Conservation (phyloP, 805 yeast genomes). For the Ogataea pignaliae region DNA sequence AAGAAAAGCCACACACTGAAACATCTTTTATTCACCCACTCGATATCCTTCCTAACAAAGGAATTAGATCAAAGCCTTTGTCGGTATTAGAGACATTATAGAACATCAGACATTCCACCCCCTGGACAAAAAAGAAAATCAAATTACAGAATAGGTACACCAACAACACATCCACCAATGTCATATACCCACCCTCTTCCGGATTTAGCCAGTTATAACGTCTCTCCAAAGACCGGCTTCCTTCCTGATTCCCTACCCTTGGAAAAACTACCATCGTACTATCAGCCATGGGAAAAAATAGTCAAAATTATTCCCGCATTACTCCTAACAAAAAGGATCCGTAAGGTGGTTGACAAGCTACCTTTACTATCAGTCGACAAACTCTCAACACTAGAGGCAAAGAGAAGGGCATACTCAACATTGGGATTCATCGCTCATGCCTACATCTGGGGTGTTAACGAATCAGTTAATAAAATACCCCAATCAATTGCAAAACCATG, state of each 20-base stretch:
- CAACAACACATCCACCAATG: background rate
- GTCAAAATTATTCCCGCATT: constrained; percentile 68
- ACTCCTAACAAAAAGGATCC: constrained; percentile 57
- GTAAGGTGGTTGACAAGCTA: constrained; percentile 59
- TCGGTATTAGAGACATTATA: no score
- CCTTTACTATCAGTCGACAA: constrained; percentile 50
- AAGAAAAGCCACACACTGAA: no score
- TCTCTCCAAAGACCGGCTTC: constrained; percentile 71
- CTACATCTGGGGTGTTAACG: constrained; percentile 78
- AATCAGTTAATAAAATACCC: constrained; percentile 63
- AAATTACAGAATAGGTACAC: no score
- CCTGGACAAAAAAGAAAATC: no score
- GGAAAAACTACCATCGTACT: constrained; percentile 50
- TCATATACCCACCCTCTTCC: constrained; percentile 39
- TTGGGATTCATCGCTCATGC: constrained; percentile 82
- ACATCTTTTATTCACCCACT: no score
- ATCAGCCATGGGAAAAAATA: constrained; percentile 73
- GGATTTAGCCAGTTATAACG: constrained; percentile 57
- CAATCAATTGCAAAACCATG: constrained; percentile 67
- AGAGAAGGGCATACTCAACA: constrained; percentile 76
- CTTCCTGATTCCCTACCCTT: constrained; percentile 69
- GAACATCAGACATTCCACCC: no score
- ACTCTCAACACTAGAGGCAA: constrained; percentile 43
- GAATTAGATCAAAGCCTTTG: no score
- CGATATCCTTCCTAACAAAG: no score